Percentiles rank a stretch among this genome's conserved stretches.
phyloP scores from a whole-genome alignment of 495 filamentous ascomycete species.

The Tuber brumale region DNA sequence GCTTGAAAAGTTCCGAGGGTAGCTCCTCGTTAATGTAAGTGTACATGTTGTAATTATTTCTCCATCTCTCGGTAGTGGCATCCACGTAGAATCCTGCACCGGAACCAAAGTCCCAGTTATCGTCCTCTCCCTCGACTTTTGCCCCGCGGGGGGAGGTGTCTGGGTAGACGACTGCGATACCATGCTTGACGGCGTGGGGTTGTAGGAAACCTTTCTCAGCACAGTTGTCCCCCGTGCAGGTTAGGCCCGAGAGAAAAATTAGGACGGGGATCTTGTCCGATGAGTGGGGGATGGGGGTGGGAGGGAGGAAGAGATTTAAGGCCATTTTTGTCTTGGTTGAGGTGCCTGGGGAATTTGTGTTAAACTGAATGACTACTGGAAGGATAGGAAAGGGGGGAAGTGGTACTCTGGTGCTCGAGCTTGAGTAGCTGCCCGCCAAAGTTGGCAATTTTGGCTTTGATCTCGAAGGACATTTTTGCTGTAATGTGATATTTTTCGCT shows the following conservation, averaged over 20 bases:
- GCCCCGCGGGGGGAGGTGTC: constrained; percentile 86
- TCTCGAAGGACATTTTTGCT: constrained; percentile 66
- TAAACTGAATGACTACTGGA: not conserved
- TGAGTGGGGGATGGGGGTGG: constrained; percentile 8
- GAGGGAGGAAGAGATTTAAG: constrained; percentile 66
- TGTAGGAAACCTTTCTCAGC: constrained; percentile 97
- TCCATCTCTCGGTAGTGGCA: constrained; percentile 69
- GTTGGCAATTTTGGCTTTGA: constrained; percentile 78
- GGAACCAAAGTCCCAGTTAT: constrained; percentile 80
- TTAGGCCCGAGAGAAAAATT: constrained; percentile 91
- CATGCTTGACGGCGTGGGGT: constrained; percentile 62
- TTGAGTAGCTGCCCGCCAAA: constrained; percentile 96
- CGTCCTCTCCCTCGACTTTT: constrained; percentile 70
- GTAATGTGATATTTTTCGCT: not conserved
- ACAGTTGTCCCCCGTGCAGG: constrained; percentile 93
- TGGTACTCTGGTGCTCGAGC: constrained; percentile 66
- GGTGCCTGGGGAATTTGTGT: constrained; percentile 38
- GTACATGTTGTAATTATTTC: constrained; percentile 80
- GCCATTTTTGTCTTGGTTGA: constrained; percentile 63
- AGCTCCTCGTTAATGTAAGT: constrained; percentile 79
- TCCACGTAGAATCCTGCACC: constrained; percentile 94
- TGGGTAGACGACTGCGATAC: constrained; percentile 84
- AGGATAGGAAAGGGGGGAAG: not conserved
- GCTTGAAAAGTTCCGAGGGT: constrained; percentile 62
- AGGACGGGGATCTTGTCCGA: constrained; percentile 66